Evolutionary conservation across 768 basidiomycete species (phyloP).

Genomic region (Porpolomopsis calyptriformis): DNA sequence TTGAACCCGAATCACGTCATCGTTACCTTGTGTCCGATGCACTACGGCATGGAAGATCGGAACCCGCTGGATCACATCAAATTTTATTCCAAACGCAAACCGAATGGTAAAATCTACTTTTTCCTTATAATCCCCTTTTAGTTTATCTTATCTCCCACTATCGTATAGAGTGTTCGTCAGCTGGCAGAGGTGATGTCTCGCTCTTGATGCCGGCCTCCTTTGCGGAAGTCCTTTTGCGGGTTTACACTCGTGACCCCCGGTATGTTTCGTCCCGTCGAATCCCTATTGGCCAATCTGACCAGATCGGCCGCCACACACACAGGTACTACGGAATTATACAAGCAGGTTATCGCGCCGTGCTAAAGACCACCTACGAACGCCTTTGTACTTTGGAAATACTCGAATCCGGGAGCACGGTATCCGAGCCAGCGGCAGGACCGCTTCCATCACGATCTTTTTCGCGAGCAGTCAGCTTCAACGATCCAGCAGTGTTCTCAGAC

Average conservation of each 20-base stretch:
- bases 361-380: too few species aligned
- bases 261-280: constrained; percentile 13
- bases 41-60: constrained; percentile 63
- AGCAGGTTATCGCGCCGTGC: constrained; percentile 46
- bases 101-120: constrained; percentile 34
- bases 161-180: constrained; percentile 30
- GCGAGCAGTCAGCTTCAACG: constrained; percentile 18
- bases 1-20: constrained; percentile 44
- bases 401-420: too few species aligned
- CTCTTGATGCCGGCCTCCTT: constrained; percentile 54
- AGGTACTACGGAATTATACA: constrained; percentile 56
- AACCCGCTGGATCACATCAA: constrained; percentile 61
- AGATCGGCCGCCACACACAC: neutral
- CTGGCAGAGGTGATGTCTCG: constrained; percentile 50
- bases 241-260: constrained; percentile 35
- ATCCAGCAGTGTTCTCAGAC: constrained; percentile 22
- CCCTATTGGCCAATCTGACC: neutral
- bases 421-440: constrained; percentile 27
- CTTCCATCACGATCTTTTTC: constrained; percentile 27
- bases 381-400: too few species aligned
- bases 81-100: constrained; percentile 63
- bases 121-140: neutral
- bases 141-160: neutral
- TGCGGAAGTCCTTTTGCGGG: constrained; percentile 56
- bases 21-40: constrained; percentile 40